Base-by-base conservation (phyloP, 225 moss, liverwort and hornwort genomes). In the Asterella californica region DNA sequence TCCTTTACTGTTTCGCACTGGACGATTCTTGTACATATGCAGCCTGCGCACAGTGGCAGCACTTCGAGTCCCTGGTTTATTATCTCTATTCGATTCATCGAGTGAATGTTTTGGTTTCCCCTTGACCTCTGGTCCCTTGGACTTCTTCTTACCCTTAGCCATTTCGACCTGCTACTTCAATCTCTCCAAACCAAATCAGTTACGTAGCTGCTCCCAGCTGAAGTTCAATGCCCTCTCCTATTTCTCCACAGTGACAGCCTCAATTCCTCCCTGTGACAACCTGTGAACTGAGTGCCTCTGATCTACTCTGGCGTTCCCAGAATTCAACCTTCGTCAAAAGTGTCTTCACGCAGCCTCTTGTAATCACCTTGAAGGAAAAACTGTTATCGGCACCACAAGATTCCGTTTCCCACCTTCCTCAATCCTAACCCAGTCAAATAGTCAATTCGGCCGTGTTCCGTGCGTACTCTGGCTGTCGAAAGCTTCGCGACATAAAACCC, bases 61-160 rank as follows among this genome's bases (percentile, higher is more conserved):
- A 5, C 87, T 88, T 30, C 94, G 90, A 17, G 83, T 87, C 5
- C 94, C 94, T 83, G 85, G 87, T 61, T 99, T 94, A 10, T 92
- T 93, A 86, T 93, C 92, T 59, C 93, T 88, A 30, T 89, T 89
- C 48, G 87, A 77, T 76, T 94, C 92, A 72, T 94, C 93, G 36
- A 94, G 83, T 0, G 93, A 99, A 74, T 99, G 94, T 84, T 99
- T 99, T 18, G 97, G 93, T 81, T 93, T 99, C 27, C 92, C 93
- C 83, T 91, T 94, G 79, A 93, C 91, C 3, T 89, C 84, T 34
- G 93, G 82, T 0, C 86, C 90, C 87, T 94, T 93, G 65, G 83
- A 90, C 84, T 91, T 90, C 85, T 93, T 88, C 80, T 94, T 94
- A 30, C 84, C 87, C 18, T 92, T 96, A 24, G 78, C 71, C 90